phyloP scores from a whole-genome alignment of 2,329 filamentous ascomycete genomes.

The Ascochyta fabae region DNA sequence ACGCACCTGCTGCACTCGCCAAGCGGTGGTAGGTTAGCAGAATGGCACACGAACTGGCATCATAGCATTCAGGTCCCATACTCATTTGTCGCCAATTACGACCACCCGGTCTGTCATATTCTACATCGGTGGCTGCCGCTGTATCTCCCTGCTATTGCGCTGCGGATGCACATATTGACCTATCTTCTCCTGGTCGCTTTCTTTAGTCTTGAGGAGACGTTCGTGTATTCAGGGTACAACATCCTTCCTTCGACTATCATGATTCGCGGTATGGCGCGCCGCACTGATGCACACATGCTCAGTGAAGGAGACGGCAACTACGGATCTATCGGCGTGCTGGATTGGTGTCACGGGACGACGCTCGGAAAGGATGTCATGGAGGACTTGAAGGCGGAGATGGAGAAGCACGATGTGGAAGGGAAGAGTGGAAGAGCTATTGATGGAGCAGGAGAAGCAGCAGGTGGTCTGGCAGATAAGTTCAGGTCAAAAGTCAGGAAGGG shows the following conservation, averaged over 20 bases:
- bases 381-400: constrained; percentile 62
- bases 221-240: constrained; percentile 72
- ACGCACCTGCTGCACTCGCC: constrained; percentile 70
- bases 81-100: constrained; percentile 68
- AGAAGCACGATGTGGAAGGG: constrained; percentile 61
- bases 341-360: constrained; percentile 47
- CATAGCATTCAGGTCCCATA: constrained; percentile 65
- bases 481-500: constrained; percentile 39
- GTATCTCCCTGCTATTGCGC: constrained; percentile 68
- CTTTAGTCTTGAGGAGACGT: constrained; percentile 69
- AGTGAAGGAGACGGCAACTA: constrained; percentile 65
- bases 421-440: constrained; percentile 47
- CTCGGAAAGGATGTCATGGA: constrained; percentile 64
- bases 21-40: constrained; percentile 33
- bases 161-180: constrained; percentile 75
- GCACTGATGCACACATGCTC: constrained; percentile 66
- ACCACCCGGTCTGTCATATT: constrained; percentile 71
- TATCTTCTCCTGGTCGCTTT: constrained; percentile 70
- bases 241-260: constrained; percentile 65
- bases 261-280: constrained; percentile 62
- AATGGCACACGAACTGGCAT: constrained; percentile 62
- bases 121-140: constrained; percentile 69
- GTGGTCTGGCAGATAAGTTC: constrained; percentile 38
- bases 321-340: constrained; percentile 65
- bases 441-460: constrained; percentile 39